phyloP scores from a whole-genome alignment of 2,329 filamentous ascomycete genomes.

The Scleromitrula shiraiana region DNA sequence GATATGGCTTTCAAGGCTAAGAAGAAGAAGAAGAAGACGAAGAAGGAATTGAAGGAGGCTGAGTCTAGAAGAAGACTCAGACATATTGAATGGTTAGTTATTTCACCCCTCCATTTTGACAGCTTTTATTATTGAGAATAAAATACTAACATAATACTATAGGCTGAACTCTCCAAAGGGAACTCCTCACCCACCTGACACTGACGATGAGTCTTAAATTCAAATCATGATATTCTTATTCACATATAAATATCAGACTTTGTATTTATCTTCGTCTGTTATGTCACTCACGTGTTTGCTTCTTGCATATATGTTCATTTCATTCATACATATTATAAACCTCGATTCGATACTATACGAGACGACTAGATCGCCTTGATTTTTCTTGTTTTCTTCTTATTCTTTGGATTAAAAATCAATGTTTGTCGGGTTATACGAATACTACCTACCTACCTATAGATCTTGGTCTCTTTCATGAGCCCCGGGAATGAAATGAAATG shows the following conservation, averaged over 20 bases:
- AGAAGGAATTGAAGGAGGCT: slow-evolving; percentile 89
- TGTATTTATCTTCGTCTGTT: too few species aligned
- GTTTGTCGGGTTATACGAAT: too few species aligned
- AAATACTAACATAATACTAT: slow-evolving; percentile 12
- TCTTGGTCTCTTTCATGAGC: too few species aligned
- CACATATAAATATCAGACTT: neutral
- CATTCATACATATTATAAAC: too few species aligned
- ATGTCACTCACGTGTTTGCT: too few species aligned
- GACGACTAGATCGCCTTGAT: too few species aligned
- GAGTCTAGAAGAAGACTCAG: slow-evolving; percentile 80
- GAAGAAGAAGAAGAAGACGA: slow-evolving; percentile 99
- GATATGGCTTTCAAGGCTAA: slow-evolving; percentile 79
- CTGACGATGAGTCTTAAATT: slow-evolving; percentile 26
- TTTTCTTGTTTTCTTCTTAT: too few species aligned
- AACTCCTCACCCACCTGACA: slow-evolving; percentile 28
- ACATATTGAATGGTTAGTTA: slow-evolving; percentile 61
- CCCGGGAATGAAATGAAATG: too few species aligned
- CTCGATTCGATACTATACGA: too few species aligned
- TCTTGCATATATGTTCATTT: slow-evolving; percentile 10
- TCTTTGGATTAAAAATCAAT: too few species aligned
- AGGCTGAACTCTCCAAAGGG: slow-evolving; percentile 30
- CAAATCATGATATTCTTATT: too few species aligned
- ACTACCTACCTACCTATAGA: too few species aligned
- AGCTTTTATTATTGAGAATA: slow-evolving; percentile 38
- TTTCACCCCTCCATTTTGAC: slow-evolving; percentile 38